These are phyloP conservation scores for Cytospora chrysosperma DNA, from an alignment of 2,329 filamentous ascomycete genomes.

Conservation along the genomic window DNA sequence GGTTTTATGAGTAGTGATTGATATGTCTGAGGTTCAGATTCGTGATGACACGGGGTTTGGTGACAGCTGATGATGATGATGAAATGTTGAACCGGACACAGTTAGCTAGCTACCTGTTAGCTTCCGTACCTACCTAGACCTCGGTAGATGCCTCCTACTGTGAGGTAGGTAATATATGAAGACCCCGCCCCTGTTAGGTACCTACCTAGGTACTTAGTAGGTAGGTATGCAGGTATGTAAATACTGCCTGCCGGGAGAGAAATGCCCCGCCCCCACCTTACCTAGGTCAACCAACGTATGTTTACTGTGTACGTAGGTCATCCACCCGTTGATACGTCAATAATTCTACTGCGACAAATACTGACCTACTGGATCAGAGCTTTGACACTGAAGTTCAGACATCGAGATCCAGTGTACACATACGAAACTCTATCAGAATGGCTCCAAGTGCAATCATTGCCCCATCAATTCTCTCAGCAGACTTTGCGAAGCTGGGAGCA, in stretches of 20 bases:
- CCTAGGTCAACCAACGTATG: no score
- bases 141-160: background rate
- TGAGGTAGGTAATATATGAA: background rate
- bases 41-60: background rate
- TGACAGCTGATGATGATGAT: background rate
- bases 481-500: conserved; percentile 85
- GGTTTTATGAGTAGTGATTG: background rate
- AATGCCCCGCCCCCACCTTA: conserved; percentile 11
- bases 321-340: background rate
- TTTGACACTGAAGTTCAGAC: background rate
- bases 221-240: no score
- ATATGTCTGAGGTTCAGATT: background rate
- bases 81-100: background rate
- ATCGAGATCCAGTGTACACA: background rate
- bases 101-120: no score
- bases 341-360: background rate
- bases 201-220: background rate
- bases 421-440: conserved; percentile 55
- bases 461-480: conserved; percentile 95
- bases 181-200: no score
- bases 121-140: no score
- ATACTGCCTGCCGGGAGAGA: background rate
- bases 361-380: no score
- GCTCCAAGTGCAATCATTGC: conserved; percentile 86
- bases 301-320: background rate